These are phyloP conservation scores for Suillus subaureus DNA, from an alignment of 768 basidiomycete genomes.

Conservation along the genomic window DNA sequence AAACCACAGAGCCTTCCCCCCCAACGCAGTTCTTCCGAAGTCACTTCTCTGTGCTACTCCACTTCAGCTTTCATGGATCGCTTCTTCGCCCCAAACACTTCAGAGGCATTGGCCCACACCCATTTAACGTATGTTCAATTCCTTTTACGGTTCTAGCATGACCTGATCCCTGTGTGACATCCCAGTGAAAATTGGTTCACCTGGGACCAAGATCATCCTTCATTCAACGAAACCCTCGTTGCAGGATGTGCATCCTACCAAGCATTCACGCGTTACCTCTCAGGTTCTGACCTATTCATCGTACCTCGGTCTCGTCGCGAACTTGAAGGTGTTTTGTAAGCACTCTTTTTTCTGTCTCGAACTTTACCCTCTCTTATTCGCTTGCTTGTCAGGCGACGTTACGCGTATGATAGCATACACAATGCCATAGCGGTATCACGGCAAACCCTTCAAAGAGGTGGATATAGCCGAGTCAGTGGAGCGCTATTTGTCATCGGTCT, in stretches of 20 bases:
- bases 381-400: conserved; percentile 55
- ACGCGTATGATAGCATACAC: conserved; percentile 80
- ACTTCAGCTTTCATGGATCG: conserved; percentile 54
- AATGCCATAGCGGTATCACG: conserved; percentile 76
- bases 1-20: neutral
- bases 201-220: conserved; percentile 73
- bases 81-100: conserved; percentile 72
- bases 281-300: conserved; percentile 71
- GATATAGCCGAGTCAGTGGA: conserved; percentile 53
- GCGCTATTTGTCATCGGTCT: neutral
- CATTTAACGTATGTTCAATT: conserved; percentile 58
- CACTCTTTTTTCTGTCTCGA: conserved; percentile 16
- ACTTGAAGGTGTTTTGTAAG: conserved; percentile 74
- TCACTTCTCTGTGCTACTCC: neutral
- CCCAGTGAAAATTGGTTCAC: conserved; percentile 64
- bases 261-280: conserved; percentile 73
- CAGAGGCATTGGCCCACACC: conserved; percentile 71
- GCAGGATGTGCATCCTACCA: conserved; percentile 82
- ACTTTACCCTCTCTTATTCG: conserved; percentile 10
- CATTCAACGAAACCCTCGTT: conserved; percentile 71
- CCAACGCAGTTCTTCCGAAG: neutral
- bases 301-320: conserved; percentile 64
- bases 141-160: conserved; percentile 4
- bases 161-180: conserved; percentile 21
- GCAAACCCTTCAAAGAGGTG: conserved; percentile 57